These are phyloP conservation scores for Pestalotiopsis fici DNA, from an alignment of 2,329 filamentous ascomycete genomes.

Conservation along the genomic window DNA sequence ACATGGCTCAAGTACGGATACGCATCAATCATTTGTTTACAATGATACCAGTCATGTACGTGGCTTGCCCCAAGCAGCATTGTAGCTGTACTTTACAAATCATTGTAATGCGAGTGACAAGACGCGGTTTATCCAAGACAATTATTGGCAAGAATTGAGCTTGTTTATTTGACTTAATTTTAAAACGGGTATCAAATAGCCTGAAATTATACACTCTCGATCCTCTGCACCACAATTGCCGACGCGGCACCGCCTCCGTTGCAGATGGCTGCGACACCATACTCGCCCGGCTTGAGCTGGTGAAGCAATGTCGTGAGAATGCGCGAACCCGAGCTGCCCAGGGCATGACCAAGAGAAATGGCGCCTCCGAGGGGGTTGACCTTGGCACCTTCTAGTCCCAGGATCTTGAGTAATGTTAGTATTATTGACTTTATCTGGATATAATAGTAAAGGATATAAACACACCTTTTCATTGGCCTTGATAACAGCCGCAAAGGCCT, in stretches of 20 bases:
- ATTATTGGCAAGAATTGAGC: neutral
- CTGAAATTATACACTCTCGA: slow-evolving; percentile 56
- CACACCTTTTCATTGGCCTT: slow-evolving; percentile 86
- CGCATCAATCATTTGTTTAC: no score
- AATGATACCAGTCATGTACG: no score
- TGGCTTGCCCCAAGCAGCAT: no score
- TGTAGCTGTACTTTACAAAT: no score
- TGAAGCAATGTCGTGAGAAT: slow-evolving; percentile 90
- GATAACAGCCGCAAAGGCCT: slow-evolving; percentile 94
- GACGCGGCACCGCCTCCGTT: slow-evolving; percentile 94
- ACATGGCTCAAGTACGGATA: neutral
- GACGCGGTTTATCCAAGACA: no score
- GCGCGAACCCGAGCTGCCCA: slow-evolving; percentile 90
- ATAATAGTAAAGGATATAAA: neutral
- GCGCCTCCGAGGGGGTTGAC: slow-evolving; percentile 90
- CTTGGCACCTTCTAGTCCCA: slow-evolving; percentile 75
- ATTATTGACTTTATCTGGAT: neutral
- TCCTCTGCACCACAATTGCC: slow-evolving; percentile 85
- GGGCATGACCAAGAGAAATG: slow-evolving; percentile 87
- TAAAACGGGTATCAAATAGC: slow-evolving; percentile 1
- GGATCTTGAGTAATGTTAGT: slow-evolving; percentile 55
- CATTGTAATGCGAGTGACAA: no score
- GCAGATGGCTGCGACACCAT: slow-evolving; percentile 93
- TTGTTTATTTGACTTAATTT: neutral
- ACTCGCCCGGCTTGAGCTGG: slow-evolving; percentile 88